A percentile compares a stretch with the other conserved stretches of the same genome.
Conservation (phyloP, 306 rosid species). For the Astragalus glycyphyllos region DNA sequence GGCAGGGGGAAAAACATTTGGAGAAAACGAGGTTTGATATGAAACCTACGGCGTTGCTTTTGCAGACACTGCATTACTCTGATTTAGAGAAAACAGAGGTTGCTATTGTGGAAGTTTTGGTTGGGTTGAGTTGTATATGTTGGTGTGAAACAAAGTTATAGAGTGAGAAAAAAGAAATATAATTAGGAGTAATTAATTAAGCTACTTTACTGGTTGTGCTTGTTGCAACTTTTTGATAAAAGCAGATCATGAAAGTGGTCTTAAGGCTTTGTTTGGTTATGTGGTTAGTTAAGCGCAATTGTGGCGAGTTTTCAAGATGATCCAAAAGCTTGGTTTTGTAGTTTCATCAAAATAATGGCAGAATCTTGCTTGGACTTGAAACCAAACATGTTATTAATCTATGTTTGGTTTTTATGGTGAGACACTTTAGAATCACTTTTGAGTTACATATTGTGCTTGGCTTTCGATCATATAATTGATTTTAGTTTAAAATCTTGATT, state of each 20-base stretch:
- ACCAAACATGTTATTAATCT: too few relatives aligned
- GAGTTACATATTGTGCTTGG: too few relatives aligned
- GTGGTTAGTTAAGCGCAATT: neutral
- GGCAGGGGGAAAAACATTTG: conserved; percentile 62
- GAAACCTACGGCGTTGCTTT: conserved; percentile 47
- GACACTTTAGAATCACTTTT: too few relatives aligned
- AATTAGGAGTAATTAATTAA: conserved; percentile 19
- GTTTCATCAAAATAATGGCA: too few relatives aligned
- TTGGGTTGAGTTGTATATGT: conserved; percentile 68
- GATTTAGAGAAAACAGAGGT: conserved; percentile 86
- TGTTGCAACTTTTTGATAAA: neutral
- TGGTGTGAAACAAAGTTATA: conserved; percentile 47
- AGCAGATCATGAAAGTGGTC: neutral
- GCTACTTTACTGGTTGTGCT: neutral
- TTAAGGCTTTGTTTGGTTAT: neutral
- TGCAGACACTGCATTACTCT: conserved; percentile 76
- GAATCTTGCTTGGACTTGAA: too few relatives aligned
- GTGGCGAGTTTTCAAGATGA: neutral
- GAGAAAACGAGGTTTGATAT: conserved; percentile 52
- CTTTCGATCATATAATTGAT: too few relatives aligned
- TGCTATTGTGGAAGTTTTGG: conserved; percentile 71
- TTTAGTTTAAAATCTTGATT: too few relatives aligned
- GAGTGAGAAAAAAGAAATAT: neutral
- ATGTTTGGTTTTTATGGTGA: too few relatives aligned
- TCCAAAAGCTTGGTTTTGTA: too few relatives aligned